Evolutionary conservation across 345 rosid genomes (phyloP), one percentile per base, ranked within the genome.

Genomic region (Rhodamnia argentea): DNA sequence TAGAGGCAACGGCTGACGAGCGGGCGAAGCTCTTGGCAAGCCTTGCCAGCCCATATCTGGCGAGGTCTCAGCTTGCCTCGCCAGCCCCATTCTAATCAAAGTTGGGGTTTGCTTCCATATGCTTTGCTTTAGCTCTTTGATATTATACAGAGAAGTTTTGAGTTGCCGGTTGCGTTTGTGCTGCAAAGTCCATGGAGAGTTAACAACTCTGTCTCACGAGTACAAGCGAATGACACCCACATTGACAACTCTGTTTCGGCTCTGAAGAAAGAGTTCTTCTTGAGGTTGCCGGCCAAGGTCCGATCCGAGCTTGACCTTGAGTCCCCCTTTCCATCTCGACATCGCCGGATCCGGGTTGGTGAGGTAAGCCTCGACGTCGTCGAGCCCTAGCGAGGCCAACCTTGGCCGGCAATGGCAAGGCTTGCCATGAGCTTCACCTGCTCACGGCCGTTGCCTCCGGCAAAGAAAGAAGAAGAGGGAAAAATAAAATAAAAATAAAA

Each of bases 211-310:
- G 76, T 16, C 14, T 42, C 76, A 29, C 40, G 23, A 8, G 76
- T 12, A 32, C 44, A 16, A 56, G 29, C 4, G 52, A 85, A 75
- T 26, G 23, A 3, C 85, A 6, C n/a, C 74, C 23, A 81, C 54
- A 8, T 18, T 52, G 37, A 22, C 74, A 20, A 44, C 56, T 18
- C 51, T 56, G 88, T 86, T 50, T 74, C 23, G 52, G 27, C 50
- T 50, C 52, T 90, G 10, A 84, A 42, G 56, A 82, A 87, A 40
- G 90, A 88, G 53, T 88, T 90, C 86, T 52, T 88, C 82, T 87
- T 90, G 74, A 88, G 86, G 32, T 58, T 90, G 87, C 92, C 92
- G 20, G 88, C 84, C 24, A 87, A 90, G 53, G 87, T 90, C 55
- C 83, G 85, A 13, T 86, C 89, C 62, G 90, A 85, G 51, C 85